These are phyloP conservation scores for Calocera cornea DNA, from an alignment of 768 basidiomycete genomes.

Conservation along the genomic window DNA sequence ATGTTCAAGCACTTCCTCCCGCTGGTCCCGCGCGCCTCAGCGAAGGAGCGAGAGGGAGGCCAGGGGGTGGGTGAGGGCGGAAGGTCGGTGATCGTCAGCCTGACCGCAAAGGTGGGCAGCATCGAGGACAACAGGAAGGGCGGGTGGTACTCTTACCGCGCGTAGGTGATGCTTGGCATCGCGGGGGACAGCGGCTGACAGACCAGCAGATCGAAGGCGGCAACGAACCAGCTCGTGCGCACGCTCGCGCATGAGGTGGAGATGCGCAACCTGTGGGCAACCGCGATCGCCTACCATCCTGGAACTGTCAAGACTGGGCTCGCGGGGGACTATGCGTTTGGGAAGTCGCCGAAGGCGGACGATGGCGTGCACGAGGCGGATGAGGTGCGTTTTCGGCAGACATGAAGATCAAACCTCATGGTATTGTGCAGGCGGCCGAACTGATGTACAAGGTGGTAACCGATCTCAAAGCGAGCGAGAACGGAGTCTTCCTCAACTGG, in stretches of 20 bases:
- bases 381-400: conserved; percentile 19
- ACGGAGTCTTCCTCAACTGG: conserved; percentile 25
- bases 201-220: conserved; percentile 28
- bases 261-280: conserved; percentile 16
- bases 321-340: conserved; percentile 10
- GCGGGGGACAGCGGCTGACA: conserved; percentile 3
- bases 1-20: conserved; percentile 32
- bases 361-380: conserved; percentile 24
- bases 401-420: too few species aligned
- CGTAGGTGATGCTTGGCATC: conserved; percentile 16
- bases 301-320: conserved; percentile 16
- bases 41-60: conserved; percentile 21
- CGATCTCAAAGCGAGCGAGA: conserved; percentile 11
- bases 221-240: conserved; percentile 28
- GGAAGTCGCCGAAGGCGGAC: conserved; percentile 22
- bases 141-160: conserved; percentile 24
- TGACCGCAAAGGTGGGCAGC: conserved; percentile 29
- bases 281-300: conserved; percentile 22
- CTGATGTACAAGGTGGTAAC: conserved; percentile 18
- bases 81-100: conserved; percentile 22
- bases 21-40: conserved; percentile 23
- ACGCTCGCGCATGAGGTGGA: conserved; percentile 28
- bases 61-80: conserved; percentile 20
- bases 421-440: conserved; percentile 18
- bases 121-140: conserved; percentile 29